A percentile compares a stretch with the other conserved stretches of the same genome.
These are phyloP conservation scores for Ceratocystiopsis brevicomis DNA, from an alignment of 2,329 filamentous ascomycete genomes.

Conservation along the genomic window DNA sequence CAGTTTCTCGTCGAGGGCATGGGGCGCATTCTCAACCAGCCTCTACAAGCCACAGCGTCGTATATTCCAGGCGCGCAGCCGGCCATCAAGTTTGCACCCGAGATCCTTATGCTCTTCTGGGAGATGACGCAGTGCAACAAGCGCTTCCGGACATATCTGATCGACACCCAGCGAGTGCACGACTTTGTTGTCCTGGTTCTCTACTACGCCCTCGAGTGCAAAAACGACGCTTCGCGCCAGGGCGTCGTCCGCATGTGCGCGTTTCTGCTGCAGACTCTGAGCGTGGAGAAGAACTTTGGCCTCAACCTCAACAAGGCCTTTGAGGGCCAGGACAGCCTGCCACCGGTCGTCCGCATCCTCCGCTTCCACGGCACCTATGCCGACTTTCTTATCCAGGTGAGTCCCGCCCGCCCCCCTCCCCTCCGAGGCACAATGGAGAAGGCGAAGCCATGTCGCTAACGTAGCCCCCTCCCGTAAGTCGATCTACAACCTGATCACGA, in stretches of 20 bases:
- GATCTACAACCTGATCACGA: slow-evolving; percentile 79
- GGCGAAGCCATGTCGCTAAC: too few relatives aligned
- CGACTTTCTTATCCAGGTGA: slow-evolving; percentile 65
- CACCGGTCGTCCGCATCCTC: slow-evolving; percentile 58
- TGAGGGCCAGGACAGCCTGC: slow-evolving; percentile 72
- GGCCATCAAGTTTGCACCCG: slow-evolving; percentile 69
- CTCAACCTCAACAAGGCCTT: slow-evolving; percentile 79
- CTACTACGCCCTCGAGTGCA: slow-evolving; percentile 85
- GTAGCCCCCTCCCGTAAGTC: slow-evolving; percentile 25
- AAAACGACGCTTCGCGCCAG: slow-evolving; percentile 69
- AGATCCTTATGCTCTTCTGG: slow-evolving; percentile 96
- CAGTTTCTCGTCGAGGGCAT: slow-evolving; percentile 94
- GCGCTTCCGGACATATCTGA: slow-evolving; percentile 86
- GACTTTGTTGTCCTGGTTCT: slow-evolving; percentile 82
- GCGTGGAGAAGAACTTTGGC: slow-evolving; percentile 80
- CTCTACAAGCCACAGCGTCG: slow-evolving; percentile 70
- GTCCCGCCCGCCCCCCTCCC: too few relatives aligned
- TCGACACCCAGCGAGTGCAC: slow-evolving; percentile 82
- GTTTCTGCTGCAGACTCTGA: slow-evolving; percentile 89
- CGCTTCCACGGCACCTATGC: slow-evolving; percentile 82
- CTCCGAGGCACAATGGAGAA: too few relatives aligned
- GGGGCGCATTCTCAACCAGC: slow-evolving; percentile 80
- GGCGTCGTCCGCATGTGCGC: slow-evolving; percentile 91
- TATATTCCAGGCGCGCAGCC: slow-evolving; percentile 75
- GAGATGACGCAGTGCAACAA: slow-evolving; percentile 96